Conservation (phyloP, 1,284 basidiomycete species). For the Microbotryomycetes sp. region DNA sequence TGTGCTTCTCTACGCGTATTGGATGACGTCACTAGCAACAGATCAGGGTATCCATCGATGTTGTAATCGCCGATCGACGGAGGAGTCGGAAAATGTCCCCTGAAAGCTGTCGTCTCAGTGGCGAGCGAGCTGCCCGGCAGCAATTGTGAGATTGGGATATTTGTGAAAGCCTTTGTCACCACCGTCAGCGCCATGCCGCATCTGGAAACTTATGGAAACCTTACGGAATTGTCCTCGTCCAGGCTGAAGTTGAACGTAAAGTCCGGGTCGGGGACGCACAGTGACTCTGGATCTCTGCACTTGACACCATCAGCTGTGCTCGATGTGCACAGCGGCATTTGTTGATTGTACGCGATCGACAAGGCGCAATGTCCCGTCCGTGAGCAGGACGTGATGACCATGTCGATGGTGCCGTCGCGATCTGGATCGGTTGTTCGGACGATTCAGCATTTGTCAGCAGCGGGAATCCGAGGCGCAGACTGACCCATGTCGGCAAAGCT, state of each 20-base stretch:
- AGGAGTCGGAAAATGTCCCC: slow-evolving; percentile 59
- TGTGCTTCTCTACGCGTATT: slow-evolving; percentile 44
- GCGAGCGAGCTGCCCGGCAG: slow-evolving; percentile 52
- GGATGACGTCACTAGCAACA: slow-evolving; percentile 56
- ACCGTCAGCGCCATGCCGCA: neutral
- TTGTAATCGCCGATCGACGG: slow-evolving; percentile 84
- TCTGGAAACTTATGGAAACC: neutral
- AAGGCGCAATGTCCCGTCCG: slow-evolving; percentile 74
- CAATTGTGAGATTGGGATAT: slow-evolving; percentile 59
- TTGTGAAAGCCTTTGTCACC: slow-evolving; percentile 53
- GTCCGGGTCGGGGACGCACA: slow-evolving; percentile 71
- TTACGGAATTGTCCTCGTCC: slow-evolving; percentile 9
- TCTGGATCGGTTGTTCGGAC: slow-evolving; percentile 47
- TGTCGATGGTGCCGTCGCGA: slow-evolving; percentile 91
- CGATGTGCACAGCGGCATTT: slow-evolving; percentile 66
- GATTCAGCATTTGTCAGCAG: neutral
- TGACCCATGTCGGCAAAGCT: slow-evolving; percentile 87
- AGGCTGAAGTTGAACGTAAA: slow-evolving; percentile 66
- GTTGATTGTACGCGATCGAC: slow-evolving; percentile 90
- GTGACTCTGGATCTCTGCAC: slow-evolving; percentile 68
- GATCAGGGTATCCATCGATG: slow-evolving; percentile 89
- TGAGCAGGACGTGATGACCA: slow-evolving; percentile 80
- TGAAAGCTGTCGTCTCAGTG: slow-evolving; percentile 54
- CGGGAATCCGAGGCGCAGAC: slow-evolving; percentile 32
- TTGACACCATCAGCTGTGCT: slow-evolving; percentile 26